These are phyloP conservation scores for Protoeuglena noctilucae DNA, from an alignment of 139 green algal species.

Conservation along the genomic window DNA sequence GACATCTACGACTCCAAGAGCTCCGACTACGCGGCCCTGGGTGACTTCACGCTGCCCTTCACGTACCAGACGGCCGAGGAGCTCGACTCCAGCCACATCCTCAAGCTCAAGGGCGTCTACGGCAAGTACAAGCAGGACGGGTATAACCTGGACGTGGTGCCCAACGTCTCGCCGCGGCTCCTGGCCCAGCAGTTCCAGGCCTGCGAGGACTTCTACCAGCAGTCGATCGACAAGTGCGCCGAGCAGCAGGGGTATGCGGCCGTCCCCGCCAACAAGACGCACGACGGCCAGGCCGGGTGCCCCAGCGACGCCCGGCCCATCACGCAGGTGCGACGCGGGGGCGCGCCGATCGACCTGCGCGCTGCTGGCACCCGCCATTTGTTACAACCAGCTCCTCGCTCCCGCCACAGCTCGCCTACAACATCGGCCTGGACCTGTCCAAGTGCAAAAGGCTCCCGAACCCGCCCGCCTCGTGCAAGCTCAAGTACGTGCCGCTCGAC, in stretches of 20 bases:
- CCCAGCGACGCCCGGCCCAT: too few species aligned
- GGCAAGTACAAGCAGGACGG: conserved; percentile 15
- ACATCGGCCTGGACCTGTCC: not conserved
- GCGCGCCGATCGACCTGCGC: too few species aligned
- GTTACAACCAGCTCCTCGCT: too few species aligned
- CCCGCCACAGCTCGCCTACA: too few species aligned
- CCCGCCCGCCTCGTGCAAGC: not conserved
- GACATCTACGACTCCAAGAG: not conserved
- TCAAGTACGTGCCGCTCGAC: conserved; percentile 12
- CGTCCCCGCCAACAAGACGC: too few species aligned
- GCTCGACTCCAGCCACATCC: conserved; percentile 6
- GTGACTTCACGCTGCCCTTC: conserved; percentile 10
- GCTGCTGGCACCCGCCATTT: too few species aligned
- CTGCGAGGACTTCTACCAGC: conserved; percentile 3
- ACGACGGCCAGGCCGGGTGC: too few species aligned
- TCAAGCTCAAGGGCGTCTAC: conserved; percentile 1
- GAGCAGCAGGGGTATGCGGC: conserved; percentile 1
- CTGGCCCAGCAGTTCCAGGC: conserved; percentile 1
- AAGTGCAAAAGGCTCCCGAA: not conserved
- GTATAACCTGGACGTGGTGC: conserved; percentile 16
- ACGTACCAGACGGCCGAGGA: conserved; percentile 1
- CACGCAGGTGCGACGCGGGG: too few species aligned
- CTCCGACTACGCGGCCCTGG: not conserved
- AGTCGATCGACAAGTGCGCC: conserved; percentile 5
- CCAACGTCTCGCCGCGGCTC: conserved; percentile 10